Evolutionary conservation across 1,139 yeast genomes (phyloP).

Genomic region (Geotrichum macrosporum): DNA sequence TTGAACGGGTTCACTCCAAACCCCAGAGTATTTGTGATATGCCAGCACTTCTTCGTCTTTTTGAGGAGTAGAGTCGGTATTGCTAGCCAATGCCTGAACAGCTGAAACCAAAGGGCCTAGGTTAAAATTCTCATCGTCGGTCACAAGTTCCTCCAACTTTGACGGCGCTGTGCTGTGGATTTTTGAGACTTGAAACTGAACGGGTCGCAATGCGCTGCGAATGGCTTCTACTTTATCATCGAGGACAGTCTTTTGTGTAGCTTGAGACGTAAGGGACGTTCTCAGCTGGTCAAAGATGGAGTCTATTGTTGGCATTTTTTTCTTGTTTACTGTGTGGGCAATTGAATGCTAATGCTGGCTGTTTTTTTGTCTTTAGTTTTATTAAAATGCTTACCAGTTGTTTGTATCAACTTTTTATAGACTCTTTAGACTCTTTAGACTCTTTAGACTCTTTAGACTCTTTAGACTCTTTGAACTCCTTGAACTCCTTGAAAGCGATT

Average conservation of each 20-base stretch:
- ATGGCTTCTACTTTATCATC: conserved; percentile 4
- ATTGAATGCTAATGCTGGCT: too few relatives aligned
- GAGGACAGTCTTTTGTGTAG: background rate
- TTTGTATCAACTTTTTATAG: too few relatives aligned
- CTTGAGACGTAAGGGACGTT: background rate
- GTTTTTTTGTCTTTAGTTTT: too few relatives aligned
- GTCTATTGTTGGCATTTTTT: too few relatives aligned
- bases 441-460: too few relatives aligned
- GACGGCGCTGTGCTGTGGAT: conserved; percentile 23
- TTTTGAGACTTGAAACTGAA: conserved; percentile 12
- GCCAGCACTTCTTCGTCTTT: conserved; percentile 23
- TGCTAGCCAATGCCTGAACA: conserved; percentile 12
- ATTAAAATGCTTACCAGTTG: too few relatives aligned
- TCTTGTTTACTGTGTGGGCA: too few relatives aligned
- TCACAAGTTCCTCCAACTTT: conserved; percentile 7
- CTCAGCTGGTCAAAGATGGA: conserved; percentile 10
- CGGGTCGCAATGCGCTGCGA: conserved; percentile 10
- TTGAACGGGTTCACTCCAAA: conserved; percentile 31
- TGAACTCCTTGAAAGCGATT: too few relatives aligned
- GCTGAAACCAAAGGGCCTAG: conserved; percentile 10
- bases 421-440: too few relatives aligned
- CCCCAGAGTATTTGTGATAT: conserved; percentile 29
- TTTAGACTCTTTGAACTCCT: too few relatives aligned
- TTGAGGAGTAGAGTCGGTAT: conserved; percentile 8
- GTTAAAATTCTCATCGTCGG: background rate